A percentile compares a stretch with the other conserved stretches of the same genome.
phyloP scores from a whole-genome alignment of 495 filamentous ascomycete genomes.

The Podospora appendiculata region DNA sequence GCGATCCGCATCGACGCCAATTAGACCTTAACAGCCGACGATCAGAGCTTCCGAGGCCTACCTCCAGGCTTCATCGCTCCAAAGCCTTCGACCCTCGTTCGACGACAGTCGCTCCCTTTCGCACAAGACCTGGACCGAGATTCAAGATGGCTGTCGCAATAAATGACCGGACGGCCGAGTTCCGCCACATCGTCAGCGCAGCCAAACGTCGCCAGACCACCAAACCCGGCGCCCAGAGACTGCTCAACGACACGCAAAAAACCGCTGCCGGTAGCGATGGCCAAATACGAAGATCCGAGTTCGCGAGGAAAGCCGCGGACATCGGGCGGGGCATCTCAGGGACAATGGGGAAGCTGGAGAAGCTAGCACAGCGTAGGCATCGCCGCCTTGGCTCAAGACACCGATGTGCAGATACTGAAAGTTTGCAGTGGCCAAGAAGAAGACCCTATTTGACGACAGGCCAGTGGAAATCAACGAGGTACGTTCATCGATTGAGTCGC shows the following conservation, averaged over 20 bases:
- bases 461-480: slow-evolving; percentile 95
- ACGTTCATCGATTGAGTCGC: slow-evolving; percentile 30
- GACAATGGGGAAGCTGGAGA: slow-evolving; percentile 90
- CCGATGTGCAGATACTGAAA: slow-evolving; percentile 6
- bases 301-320: slow-evolving; percentile 80
- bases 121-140: background rate
- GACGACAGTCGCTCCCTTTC: background rate
- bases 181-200: slow-evolving; percentile 78
- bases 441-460: slow-evolving; percentile 94
- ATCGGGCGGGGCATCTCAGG: slow-evolving; percentile 84
- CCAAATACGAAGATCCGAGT: slow-evolving; percentile 58
- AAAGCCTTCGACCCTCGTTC: too few species aligned
- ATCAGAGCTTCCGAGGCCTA: background rate
- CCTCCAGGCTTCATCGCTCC: background rate
- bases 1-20: background rate
- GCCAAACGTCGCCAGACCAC: slow-evolving; percentile 66
- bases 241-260: slow-evolving; percentile 68
- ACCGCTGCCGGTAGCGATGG: slow-evolving; percentile 56
- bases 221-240: slow-evolving; percentile 67
- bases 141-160: slow-evolving; percentile 58
- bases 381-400: background rate
- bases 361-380: slow-evolving; percentile 72
- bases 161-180: slow-evolving; percentile 94
- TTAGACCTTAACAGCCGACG: background rate
- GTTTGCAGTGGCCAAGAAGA: slow-evolving; percentile 75